phyloP scores from a whole-genome alignment of 2,329 filamentous ascomycete species.

The Cordyceps militaris region DNA sequence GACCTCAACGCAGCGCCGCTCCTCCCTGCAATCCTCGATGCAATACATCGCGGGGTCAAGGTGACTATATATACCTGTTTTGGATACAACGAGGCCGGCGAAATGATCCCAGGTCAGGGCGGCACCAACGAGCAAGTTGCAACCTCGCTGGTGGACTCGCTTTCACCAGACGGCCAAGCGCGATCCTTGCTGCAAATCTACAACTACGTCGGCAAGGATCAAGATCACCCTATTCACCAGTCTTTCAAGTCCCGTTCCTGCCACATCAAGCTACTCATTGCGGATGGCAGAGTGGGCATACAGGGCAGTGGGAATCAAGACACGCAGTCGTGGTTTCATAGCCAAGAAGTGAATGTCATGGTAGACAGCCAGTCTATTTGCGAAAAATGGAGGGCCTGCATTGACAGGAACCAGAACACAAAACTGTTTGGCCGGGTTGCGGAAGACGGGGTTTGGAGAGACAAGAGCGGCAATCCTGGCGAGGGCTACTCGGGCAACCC shows the following conservation, averaged over 20 bases:
- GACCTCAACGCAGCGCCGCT: constrained; percentile 67
- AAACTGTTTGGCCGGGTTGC: constrained; percentile 46
- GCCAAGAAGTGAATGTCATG: constrained; percentile 71
- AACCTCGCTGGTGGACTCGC: constrained; percentile 47
- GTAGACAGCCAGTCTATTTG: constrained; percentile 59
- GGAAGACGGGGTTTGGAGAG: constrained; percentile 57
- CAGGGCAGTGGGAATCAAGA: constrained; percentile 75
- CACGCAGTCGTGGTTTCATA: constrained; percentile 73
- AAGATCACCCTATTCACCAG: constrained; percentile 59
- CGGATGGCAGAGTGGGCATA: constrained; percentile 61
- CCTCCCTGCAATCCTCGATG: constrained; percentile 54
- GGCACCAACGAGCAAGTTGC: constrained; percentile 69
- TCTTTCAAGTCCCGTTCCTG: constrained; percentile 59
- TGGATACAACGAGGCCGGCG: constrained; percentile 72
- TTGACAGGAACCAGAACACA: constrained; percentile 62
- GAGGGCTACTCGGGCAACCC: constrained; percentile 15
- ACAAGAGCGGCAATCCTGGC: constrained; percentile 34
- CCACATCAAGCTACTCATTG: constrained; percentile 72
- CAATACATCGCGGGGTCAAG: constrained; percentile 59
- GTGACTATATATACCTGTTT: constrained; percentile 68
- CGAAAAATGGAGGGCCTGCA: constrained; percentile 51
- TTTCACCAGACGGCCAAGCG: constrained; percentile 37
- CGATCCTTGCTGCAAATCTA: constrained; percentile 45
- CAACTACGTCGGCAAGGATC: constrained; percentile 70
- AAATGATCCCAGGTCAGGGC: constrained; percentile 68